Conservation (phyloP, 1,284 basidiomycete species). For the Austroboletus novae-zelandiae region DNA sequence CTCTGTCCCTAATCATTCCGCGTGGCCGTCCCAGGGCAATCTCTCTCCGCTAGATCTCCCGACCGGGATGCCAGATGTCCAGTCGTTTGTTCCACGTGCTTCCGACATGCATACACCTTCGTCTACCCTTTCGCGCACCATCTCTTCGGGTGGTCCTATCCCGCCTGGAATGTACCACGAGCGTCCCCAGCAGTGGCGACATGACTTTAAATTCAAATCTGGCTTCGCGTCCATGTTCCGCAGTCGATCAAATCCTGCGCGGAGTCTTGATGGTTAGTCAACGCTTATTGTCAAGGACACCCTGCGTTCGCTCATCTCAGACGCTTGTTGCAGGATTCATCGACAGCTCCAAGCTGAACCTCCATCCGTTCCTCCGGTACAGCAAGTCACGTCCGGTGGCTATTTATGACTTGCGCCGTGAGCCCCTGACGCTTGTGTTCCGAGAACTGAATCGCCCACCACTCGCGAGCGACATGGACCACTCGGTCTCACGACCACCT, state of each 20-base stretch:
- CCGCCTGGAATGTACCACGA: slow-evolving; percentile 18
- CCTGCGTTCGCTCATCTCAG: background rate
- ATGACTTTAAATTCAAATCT: slow-evolving; percentile 34
- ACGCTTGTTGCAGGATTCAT: slow-evolving; percentile 11
- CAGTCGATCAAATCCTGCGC: slow-evolving; percentile 15
- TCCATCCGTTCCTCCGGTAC: slow-evolving; percentile 25
- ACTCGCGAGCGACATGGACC: slow-evolving; percentile 40
- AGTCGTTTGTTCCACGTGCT: slow-evolving; percentile 16
- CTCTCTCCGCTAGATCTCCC: slow-evolving; percentile 25
- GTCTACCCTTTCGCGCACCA: slow-evolving; percentile 25
- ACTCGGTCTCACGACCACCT: slow-evolving; percentile 46
- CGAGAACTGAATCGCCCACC: slow-evolving; percentile 37
- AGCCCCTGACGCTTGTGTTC: slow-evolving; percentile 38
- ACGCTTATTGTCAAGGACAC: background rate
- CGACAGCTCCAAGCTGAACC: slow-evolving; percentile 27
- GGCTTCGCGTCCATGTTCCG: slow-evolving; percentile 32
- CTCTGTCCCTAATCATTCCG: slow-evolving; percentile 5
- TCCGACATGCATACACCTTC: slow-evolving; percentile 28
- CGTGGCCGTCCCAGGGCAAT: slow-evolving; percentile 28
- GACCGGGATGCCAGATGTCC: slow-evolving; percentile 20
- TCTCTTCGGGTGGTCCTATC: slow-evolving; percentile 10
- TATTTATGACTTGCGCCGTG: slow-evolving; percentile 37
- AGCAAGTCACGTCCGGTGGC: slow-evolving; percentile 29
- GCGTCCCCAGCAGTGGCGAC: slow-evolving; percentile 28
- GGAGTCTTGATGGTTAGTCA: slow-evolving; percentile 19